Base-by-base conservation (phyloP, 345 rosid genomes). In the Combretum micranthum region DNA sequence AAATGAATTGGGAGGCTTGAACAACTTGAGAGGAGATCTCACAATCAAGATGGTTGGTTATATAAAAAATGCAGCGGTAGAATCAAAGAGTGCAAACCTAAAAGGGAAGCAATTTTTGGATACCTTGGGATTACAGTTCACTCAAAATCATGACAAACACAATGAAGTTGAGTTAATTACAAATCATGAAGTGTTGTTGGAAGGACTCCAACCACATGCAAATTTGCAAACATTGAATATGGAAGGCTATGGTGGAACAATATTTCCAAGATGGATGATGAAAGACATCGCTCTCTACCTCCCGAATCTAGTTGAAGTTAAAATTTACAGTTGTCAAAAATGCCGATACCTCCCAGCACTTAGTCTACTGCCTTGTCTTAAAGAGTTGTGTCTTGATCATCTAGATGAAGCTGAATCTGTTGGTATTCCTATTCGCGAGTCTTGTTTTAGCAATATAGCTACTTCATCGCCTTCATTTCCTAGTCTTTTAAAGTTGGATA, bases 341-440 rank as follows among this genome's bases (percentile, higher is more conserved):
- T 65, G 63, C 45, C 22, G 32, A 15, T 15, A 51, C 44, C 70
- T 64, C 16, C 76, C 73, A 45, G 9, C 47, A 12, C 50, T 75
- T 11, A 71, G 73, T 42, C 44, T 61, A 20, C 69, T 75, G 21
- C 66, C 61, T 19, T n/a, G n/a, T 52, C 72, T 71, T 15, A 56
- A 64, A 56, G 20, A 46, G 47, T 64, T 71, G 3, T 15, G 51
- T 58, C 25, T 71, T n/a, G 42, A 32, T 25, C 62, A 63, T 25
- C 52, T 68, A 56, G 47, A 62, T 44, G 60, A 64, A 1, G 59
- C n/a, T 62, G 50, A 55, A 16, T 23, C 46, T 19, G 55, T 68
- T n/a, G 1, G 39, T 32, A 32, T 32, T 32, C 39, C 9, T 0
- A 7, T n/a, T 11, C 39, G 9, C 9, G 39, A 63, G 14, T 55